Base-by-base conservation (phyloP, 1,284 basidiomycete genomes). In the Rhodotorula sp. region DNA sequence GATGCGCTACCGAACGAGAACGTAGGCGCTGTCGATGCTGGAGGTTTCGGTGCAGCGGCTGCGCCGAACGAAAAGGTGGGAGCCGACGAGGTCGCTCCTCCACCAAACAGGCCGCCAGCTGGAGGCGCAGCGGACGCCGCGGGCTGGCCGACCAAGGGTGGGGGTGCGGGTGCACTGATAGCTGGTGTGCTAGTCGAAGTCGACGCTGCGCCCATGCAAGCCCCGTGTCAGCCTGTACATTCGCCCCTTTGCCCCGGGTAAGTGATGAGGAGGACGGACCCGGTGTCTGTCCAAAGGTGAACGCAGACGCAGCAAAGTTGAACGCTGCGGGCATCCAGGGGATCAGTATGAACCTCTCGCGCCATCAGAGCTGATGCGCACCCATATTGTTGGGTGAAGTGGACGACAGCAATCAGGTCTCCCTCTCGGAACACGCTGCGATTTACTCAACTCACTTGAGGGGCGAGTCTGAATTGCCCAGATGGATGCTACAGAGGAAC, bases 61-160 rank as follows among this genome's bases (percentile, higher is more conserved):
- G 48, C 70, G 39, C 78, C 79, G 65, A 79, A 80, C 32, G 79
- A 77, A 29, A 80, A 78, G 1, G 79, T 68, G 49, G 77, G 75
- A 6, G 58, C 46, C 17, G 79, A 73, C 6, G 78, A 72, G 6
- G 78, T 49, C 27, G 61, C 64, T 17, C 46, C 51, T 2, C 62
- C 66, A 30, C 60, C 60, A 61, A 72, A 72, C 29, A 72, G 64
- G 2, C 70, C 70, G 11, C 63, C 59, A 11, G 63, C 27, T 29
- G 54, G 47, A 15, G 57, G 32, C 22, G 66, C 47, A 19, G 65
- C 32, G 8, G 64, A 34, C 5, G 64, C 46, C 5, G 68, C 56
- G 29, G 59, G 44, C 10, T 62, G 57, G n/a, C 71, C 71, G 19
- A n/a, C n/a, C n/a, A 73, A 73, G n/a, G 68, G 58, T 6, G 60